Evolutionary conservation across 148 eudicot genomes (phyloP).

Genomic region (Cornus suecica): DNA sequence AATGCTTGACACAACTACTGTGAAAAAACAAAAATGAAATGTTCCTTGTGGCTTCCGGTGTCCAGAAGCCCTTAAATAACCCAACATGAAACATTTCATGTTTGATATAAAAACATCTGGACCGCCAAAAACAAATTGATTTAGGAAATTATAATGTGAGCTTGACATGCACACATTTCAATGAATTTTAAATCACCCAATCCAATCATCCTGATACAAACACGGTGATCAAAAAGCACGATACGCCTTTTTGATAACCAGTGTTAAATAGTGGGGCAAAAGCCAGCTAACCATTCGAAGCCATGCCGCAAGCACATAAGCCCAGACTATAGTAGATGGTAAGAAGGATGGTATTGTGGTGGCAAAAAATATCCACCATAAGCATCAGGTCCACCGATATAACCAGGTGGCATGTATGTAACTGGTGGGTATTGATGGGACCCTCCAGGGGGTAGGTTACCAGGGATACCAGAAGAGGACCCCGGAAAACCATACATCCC

Average conservation of each 20-base stretch:
- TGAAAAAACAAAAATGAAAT: not conserved
- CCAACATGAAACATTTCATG: conserved; percentile 9
- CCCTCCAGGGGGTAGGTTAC: conserved; percentile 12
- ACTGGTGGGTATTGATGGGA: conserved; percentile 19
- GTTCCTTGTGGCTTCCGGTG: conserved; percentile 3
- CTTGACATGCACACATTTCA: not conserved
- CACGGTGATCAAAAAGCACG: not conserved
- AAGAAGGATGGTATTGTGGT: conserved; percentile 31
- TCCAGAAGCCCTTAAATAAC: not conserved
- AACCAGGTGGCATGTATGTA: conserved; percentile 17
- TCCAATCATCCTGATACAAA: not conserved
- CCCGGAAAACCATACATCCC: conserved; percentile 13
- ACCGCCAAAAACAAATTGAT: not conserved
- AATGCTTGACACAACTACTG: not conserved
- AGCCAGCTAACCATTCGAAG: conserved; percentile 8
- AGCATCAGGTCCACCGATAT: conserved; percentile 20
- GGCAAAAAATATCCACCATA: conserved; percentile 31
- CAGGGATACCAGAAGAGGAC: conserved; percentile 15
- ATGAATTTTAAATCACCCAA: not conserved
- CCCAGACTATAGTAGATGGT: conserved; percentile 27
- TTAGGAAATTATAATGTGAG: not conserved
- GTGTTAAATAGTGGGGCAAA: conserved; percentile 3
- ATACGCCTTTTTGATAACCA: not conserved
- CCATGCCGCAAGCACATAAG: conserved; percentile 1
- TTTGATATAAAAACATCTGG: not conserved